Evolutionary conservation across 2,329 filamentous ascomycete species (phyloP).

Genomic region (Aspergillus fumigatus): DNA sequence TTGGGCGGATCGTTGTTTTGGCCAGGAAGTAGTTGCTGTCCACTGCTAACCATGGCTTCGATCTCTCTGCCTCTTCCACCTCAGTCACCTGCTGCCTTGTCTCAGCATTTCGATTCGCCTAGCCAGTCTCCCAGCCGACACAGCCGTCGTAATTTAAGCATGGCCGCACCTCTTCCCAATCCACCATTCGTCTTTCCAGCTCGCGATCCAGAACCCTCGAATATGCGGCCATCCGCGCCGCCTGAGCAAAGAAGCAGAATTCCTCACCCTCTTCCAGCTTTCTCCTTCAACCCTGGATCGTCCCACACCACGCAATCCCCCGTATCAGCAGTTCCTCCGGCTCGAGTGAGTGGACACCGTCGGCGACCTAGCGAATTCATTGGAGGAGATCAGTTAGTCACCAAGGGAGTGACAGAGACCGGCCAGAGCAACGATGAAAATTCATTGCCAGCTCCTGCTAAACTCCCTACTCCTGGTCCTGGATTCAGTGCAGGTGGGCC

Average conservation of each 20-base stretch:
- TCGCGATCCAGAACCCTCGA: slow-evolving; percentile 35
- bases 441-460: slow-evolving; percentile 18
- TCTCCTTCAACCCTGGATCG: slow-evolving; percentile 36
- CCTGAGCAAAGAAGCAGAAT: slow-evolving; percentile 47
- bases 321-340: slow-evolving; percentile 49
- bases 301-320: slow-evolving; percentile 43
- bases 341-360: slow-evolving; percentile 58
- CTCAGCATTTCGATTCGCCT: slow-evolving; percentile 25
- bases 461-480: slow-evolving; percentile 28
- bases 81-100: slow-evolving; percentile 21
- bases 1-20: slow-evolving; percentile 5
- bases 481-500: slow-evolving; percentile 44
- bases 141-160: slow-evolving; percentile 23
- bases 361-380: slow-evolving; percentile 84
- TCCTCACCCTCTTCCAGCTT: slow-evolving; percentile 31
- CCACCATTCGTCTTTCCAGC: slow-evolving; percentile 63
- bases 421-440: slow-evolving; percentile 22
- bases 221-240: slow-evolving; percentile 39
- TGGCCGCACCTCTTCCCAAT: slow-evolving; percentile 47
- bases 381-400: slow-evolving; percentile 54
- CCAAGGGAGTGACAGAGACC: slow-evolving; percentile 61
- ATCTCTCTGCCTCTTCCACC: slow-evolving; percentile 33
- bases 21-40: neutral
- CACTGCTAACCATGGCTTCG: slow-evolving; percentile 28
- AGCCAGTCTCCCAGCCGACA: slow-evolving; percentile 14